phyloP scores from a whole-genome alignment of 2,329 filamentous ascomycete genomes.

The Exophiala sp. region DNA sequence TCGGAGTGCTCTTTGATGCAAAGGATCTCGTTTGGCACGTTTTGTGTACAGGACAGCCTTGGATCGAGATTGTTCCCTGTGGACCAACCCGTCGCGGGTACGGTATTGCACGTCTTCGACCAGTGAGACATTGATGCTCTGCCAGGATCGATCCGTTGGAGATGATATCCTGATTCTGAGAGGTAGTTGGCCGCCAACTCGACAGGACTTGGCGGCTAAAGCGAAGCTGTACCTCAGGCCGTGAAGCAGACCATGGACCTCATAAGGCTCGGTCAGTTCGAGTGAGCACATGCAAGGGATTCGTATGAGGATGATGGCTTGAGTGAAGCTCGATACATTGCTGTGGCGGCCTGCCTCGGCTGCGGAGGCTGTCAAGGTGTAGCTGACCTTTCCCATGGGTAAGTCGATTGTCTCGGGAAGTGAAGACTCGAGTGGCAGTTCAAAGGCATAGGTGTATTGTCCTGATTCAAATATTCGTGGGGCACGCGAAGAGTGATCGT shows the following conservation, averaged over 20 bases:
- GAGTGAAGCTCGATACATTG: neutral
- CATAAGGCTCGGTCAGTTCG: conserved; percentile 3
- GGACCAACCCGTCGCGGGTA: neutral
- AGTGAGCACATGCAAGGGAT: conserved; percentile 7
- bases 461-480: conserved; percentile 1
- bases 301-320: neutral
- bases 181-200: conserved; percentile 4
- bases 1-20: conserved; percentile 4
- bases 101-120: conserved; percentile 10
- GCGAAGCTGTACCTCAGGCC: conserved; percentile 2
- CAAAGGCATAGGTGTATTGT: conserved; percentile 1
- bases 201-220: conserved; percentile 5
- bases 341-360: neutral
- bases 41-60: conserved; percentile 8
- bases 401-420: conserved; percentile 6
- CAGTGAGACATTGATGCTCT: conserved; percentile 5
- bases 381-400: conserved; percentile 6
- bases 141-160: conserved; percentile 3
- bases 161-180: conserved; percentile 3
- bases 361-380: neutral
- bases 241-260: conserved; percentile 3
- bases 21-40: conserved; percentile 5
- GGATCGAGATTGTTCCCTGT: conserved; percentile 4
- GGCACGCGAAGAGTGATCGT: neutral
- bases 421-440: conserved; percentile 2